phyloP scores from a whole-genome alignment of 1,139 yeast species.

The Candida neerlandica region DNA sequence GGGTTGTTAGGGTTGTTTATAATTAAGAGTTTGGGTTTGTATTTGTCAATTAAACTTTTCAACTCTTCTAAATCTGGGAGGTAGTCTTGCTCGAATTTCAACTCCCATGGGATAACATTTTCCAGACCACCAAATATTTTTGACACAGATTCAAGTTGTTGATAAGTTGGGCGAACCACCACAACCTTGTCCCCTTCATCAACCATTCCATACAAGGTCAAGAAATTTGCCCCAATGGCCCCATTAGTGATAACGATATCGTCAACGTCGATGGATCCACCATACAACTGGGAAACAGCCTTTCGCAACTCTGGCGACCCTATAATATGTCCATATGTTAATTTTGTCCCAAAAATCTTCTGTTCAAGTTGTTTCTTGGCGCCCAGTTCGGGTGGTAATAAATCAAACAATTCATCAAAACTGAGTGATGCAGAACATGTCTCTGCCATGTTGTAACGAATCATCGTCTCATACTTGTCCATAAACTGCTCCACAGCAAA shows the following conservation, averaged over 20 bases:
- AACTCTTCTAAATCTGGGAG: conserved; percentile 40
- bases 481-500: conserved; percentile 62
- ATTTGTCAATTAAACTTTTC: conserved; percentile 25
- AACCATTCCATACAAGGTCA: conserved; percentile 48
- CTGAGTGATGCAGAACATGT: conserved; percentile 54
- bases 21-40: conserved; percentile 47
- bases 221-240: conserved; percentile 60
- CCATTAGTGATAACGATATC: conserved; percentile 56
- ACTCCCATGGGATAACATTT: conserved; percentile 35
- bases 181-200: conserved; percentile 52
- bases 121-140: conserved; percentile 45
- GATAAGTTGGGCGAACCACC: conserved; percentile 55
- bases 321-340: conserved; percentile 51
- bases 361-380: conserved; percentile 11
- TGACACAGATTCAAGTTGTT: conserved; percentile 55
- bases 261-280: conserved; percentile 22
- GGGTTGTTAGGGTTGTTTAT: conserved; percentile 62
- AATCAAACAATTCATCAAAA: conserved; percentile 36
- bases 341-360: conserved; percentile 22
- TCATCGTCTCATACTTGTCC: conserved; percentile 51
- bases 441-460: conserved; percentile 52
- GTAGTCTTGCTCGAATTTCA: conserved; percentile 36
- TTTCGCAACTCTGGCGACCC: conserved; percentile 46
- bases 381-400: conserved; percentile 23
- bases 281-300: conserved; percentile 38